Evolutionary conservation across 2,329 filamentous ascomycete species (phyloP), one percentile per base, ranked within the genome.

Genomic region (Aspergillus sojae): DNA sequence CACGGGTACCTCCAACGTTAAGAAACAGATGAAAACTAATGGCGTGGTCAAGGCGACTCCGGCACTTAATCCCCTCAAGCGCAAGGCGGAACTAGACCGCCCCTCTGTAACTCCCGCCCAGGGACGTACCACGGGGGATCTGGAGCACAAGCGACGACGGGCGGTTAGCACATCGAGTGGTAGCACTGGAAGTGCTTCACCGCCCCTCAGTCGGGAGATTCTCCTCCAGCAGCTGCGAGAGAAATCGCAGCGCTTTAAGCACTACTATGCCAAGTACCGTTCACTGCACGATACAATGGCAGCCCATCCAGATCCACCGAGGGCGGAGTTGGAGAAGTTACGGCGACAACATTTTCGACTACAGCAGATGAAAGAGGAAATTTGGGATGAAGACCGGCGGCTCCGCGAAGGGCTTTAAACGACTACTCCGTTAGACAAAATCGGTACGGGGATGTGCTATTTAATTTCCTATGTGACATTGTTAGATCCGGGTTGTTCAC

Each of bases 291-390:
- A 84, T 43, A 72, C 76, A 58, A 69, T 84, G 64, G 73, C 75
- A 23, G 69, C 72, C 7, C 74, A 76, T 41, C 65, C 78, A 36
- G 75, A 80, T 61, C 78, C 83, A 4, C 80, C 84, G 10, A 79
- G 78, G 56, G 76, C 80, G 26, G 84, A 88, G 68, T 75, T 86
- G 64, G 81, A 84, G 50, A 79, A 82, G 62, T 71, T 89, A 59
- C 81, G 83, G 70, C 80, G 77, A 63, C 85, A 86, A 81, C 85
- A 87, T 72, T 75, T 77, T 68, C 79, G 81, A 67, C 74, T 88
- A 54, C 80, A 84, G 69, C 79, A 80, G 67, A 85, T 87, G 83
- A 88, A 88, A 78, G 76, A 81, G 64, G 84, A 87, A 71, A 88
- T 88, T 65, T 80, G 79, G 79, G 78, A 79, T 43, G 79, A 80